Conservation (phyloP, 1,139 yeast genomes). For the Candida freyschussii region DNA sequence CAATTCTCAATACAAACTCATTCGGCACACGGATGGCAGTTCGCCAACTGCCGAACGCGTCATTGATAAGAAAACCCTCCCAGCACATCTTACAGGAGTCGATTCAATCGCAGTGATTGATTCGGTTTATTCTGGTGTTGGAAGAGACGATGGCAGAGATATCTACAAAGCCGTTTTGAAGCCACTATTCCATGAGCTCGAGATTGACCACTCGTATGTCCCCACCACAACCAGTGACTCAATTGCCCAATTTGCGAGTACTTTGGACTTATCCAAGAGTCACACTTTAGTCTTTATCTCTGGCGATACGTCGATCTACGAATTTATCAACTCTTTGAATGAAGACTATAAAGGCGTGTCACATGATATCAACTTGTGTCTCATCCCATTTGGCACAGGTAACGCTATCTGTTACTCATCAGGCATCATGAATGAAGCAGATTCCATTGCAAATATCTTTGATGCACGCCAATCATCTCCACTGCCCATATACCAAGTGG, state of each 20-base stretch:
- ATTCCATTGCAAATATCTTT: slow-evolving; percentile 41
- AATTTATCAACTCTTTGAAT: slow-evolving; percentile 56
- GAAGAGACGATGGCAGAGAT: slow-evolving; percentile 37
- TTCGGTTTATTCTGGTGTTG: slow-evolving; percentile 54
- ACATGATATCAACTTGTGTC: slow-evolving; percentile 34
- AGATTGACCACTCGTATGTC: slow-evolving; percentile 35
- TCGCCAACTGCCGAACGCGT: slow-evolving; percentile 1
- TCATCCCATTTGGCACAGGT: slow-evolving; percentile 83
- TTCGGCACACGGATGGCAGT: not conserved
- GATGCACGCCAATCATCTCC: slow-evolving; percentile 30
- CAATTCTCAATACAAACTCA: slow-evolving; percentile 3
- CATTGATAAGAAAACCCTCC: slow-evolving; percentile 5
- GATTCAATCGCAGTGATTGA: slow-evolving; percentile 36
- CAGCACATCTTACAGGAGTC: slow-evolving; percentile 8
- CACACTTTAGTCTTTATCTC: slow-evolving; percentile 59
- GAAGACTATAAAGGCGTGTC: slow-evolving; percentile 1
- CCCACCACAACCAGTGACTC: slow-evolving; percentile 35
- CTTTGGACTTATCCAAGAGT: slow-evolving; percentile 23
- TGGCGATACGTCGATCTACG: slow-evolving; percentile 84
- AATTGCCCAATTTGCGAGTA: slow-evolving; percentile 34
- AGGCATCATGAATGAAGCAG: slow-evolving; percentile 39
- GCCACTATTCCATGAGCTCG: slow-evolving; percentile 41
- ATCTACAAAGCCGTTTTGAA: slow-evolving; percentile 39
- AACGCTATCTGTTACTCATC: slow-evolving; percentile 71
- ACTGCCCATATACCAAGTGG: slow-evolving; percentile 50